Percentiles rank a stretch among this genome's conserved stretches.
These are phyloP conservation scores for Eimeria praecox DNA, from an alignment of 169 alveolate genomes.

Conservation along the genomic window DNA sequence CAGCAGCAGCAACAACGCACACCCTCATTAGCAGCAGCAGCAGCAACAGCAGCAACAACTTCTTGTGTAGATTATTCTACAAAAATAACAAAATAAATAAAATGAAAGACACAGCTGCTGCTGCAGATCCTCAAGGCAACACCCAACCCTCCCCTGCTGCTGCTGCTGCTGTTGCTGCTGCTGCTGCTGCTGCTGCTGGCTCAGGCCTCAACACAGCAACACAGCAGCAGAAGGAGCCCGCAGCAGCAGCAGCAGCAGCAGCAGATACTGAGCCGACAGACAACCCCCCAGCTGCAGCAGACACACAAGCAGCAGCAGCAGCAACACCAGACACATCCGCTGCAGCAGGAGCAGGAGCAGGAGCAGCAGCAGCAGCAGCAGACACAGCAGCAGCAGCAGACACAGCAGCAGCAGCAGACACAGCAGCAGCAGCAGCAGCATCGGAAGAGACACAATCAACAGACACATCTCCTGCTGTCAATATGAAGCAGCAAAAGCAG, in stretches of 20 bases:
- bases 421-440: slow-evolving; percentile 25
- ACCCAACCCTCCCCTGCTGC: not conserved
- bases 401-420: not conserved
- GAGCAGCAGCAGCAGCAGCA: not conserved
- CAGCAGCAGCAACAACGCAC: not conserved
- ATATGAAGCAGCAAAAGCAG: not conserved
- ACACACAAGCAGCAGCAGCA: not conserved
- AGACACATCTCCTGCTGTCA: too few relatives aligned
- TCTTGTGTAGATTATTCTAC: not conserved
- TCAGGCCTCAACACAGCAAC: not conserved
- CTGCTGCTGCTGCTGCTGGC: not conserved
- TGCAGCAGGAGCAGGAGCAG: not conserved
- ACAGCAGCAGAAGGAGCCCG: not conserved
- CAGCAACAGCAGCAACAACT: not conserved
- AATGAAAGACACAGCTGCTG: not conserved
- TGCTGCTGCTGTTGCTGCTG: not conserved
- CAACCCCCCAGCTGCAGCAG: not conserved
- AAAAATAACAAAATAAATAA: not conserved
- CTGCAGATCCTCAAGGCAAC: not conserved
- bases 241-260: not conserved
- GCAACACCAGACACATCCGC: not conserved
- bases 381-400: slow-evolving; percentile 17
- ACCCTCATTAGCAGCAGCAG: not conserved
- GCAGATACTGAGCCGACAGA: not conserved
- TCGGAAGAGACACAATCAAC: not conserved